Percentiles rank a stretch among this genome's conserved stretches.
phyloP scores from a whole-genome alignment of 352 stramenopile species.

The Pythium guiyangense region DNA sequence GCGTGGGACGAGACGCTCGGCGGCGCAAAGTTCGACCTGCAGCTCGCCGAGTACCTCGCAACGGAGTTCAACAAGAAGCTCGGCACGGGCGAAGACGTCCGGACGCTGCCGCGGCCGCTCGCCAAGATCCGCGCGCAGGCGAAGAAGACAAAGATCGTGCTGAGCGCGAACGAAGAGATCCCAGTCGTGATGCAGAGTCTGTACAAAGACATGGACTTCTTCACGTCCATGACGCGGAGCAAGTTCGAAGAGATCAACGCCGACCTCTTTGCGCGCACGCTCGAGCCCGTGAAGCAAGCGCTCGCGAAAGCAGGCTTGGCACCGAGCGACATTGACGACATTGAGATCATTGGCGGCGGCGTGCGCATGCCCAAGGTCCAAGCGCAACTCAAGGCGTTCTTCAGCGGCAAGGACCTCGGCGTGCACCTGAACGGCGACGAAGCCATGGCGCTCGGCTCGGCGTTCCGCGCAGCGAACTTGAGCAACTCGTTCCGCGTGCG shows the following conservation, averaged over 20 bases:
- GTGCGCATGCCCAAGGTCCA: conserved; percentile 96
- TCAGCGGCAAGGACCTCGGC: conserved; percentile 85
- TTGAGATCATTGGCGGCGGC: conserved; percentile 97
- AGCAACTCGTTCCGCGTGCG: conserved; percentile 94
- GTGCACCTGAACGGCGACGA: conserved; percentile 98
- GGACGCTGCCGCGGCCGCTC: conserved; percentile 86
- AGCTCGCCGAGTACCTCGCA: conserved; percentile 92
- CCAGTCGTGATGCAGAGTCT: conserved; percentile 93
- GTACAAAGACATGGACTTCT: conserved; percentile 93
- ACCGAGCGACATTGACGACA: conserved; percentile 88
- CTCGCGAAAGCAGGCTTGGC: conserved; percentile 89
- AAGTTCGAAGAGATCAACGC: conserved; percentile 91
- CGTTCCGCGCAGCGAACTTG: conserved; percentile 96
- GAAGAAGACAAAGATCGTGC: conserved; percentile 97
- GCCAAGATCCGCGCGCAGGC: conserved; percentile 94
- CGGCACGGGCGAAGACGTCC: conserved; percentile 87
- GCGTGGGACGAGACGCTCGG: conserved; percentile 93
- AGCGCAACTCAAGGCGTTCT: conserved; percentile 76
- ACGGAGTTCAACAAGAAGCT: conserved; percentile 93
- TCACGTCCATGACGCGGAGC: conserved; percentile 83
- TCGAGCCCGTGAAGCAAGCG: conserved; percentile 82
- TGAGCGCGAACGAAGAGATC: conserved; percentile 96
- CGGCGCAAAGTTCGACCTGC: conserved; percentile 90
- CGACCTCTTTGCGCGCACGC: conserved; percentile 84
- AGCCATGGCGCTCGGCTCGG: conserved; percentile 94